Conservation (phyloP, 768 basidiomycete genomes). For the Lyophyllum semitale region DNA sequence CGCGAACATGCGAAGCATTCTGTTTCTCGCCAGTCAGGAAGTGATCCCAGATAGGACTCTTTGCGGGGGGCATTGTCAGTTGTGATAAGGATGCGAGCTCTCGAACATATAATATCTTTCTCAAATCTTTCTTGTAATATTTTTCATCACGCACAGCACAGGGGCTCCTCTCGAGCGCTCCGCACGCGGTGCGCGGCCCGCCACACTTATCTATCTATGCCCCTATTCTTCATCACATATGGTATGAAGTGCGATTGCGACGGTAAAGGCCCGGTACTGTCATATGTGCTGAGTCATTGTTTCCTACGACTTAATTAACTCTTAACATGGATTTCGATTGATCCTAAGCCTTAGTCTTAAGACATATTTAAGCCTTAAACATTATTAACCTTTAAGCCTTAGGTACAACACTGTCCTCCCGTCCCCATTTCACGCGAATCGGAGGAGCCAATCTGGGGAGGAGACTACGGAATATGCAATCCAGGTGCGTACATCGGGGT, state of each 20-base stretch:
- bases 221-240: no score
- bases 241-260: no score
- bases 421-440: no score
- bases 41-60: background rate
- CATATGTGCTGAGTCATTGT: no score
- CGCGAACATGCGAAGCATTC: slow-evolving; percentile 3
- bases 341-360: slow-evolving; percentile 19
- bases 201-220: no score
- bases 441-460: no score
- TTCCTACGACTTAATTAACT: slow-evolving; percentile 15
- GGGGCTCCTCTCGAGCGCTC: no score
- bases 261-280: no score
- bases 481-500: no score
- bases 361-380: slow-evolving; percentile 13
- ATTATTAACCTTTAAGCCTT: slow-evolving; percentile 14
- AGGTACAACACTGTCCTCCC: slow-evolving; percentile 19
- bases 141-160: background rate
- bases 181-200: no score
- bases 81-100: no score
- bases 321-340: slow-evolving; percentile 9
- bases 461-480: no score
- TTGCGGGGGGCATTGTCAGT: background rate
- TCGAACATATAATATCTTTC: background rate
- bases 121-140: background rate
- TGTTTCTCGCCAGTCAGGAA: background rate